Conservation (phyloP, 2,329 filamentous ascomycete genomes). For the Clonostachys sp. region DNA sequence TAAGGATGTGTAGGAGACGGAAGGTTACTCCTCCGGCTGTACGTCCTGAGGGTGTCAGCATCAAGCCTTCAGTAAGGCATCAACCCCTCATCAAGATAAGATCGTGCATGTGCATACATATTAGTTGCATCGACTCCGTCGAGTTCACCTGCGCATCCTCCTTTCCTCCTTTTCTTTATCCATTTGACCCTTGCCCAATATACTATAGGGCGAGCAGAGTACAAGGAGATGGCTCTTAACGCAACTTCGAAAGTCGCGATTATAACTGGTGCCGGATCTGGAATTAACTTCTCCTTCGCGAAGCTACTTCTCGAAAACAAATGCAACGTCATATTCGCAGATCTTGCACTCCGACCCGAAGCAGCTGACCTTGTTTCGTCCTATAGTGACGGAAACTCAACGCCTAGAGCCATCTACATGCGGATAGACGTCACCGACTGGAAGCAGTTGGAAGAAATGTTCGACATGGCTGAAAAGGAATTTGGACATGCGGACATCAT, state of each 20-base stretch:
- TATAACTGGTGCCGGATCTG: constrained; percentile 32
- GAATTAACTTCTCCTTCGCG: constrained; percentile 24
- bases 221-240: neutral
- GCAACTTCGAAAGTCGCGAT: constrained; percentile 35
- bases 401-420: constrained; percentile 28
- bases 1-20: too few species aligned
- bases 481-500: constrained; percentile 35
- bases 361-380: constrained; percentile 19
- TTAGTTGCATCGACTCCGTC: too few species aligned
- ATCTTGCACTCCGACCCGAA: constrained; percentile 38
- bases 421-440: constrained; percentile 33
- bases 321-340: constrained; percentile 42
- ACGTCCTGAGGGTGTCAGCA: too few species aligned
- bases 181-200: too few species aligned
- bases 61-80: too few species aligned
- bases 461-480: constrained; percentile 15
- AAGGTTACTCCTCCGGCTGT: too few species aligned
- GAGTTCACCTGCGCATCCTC: too few species aligned
- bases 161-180: too few species aligned
- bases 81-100: too few species aligned
- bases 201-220: too few species aligned
- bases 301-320: constrained; percentile 31
- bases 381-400: too few species aligned
- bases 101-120: too few species aligned
- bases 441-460: constrained; percentile 22